Evolutionary conservation across 148 eudicot species (phyloP).

Genomic region (Pharnaceum exiguum): DNA sequence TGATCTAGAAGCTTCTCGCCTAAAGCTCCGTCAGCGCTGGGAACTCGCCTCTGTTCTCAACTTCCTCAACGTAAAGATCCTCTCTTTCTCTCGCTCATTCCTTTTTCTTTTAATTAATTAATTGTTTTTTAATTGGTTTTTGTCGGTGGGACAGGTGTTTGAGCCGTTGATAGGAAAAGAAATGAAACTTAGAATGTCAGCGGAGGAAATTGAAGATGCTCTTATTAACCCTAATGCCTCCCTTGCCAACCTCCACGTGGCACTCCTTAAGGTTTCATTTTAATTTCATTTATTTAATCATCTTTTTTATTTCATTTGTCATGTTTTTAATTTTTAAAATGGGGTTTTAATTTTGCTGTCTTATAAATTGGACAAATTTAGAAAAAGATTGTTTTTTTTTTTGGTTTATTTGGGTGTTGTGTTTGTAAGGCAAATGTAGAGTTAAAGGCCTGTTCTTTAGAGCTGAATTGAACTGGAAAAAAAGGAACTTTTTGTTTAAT

Average conservation of each 20-base stretch:
- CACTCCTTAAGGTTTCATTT: conserved; percentile 58
- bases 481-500: no score
- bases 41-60: conserved; percentile 79
- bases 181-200: conserved; percentile 58
- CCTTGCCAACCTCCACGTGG: conserved; percentile 64
- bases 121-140: background rate
- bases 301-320: no score
- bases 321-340: no score
- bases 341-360: no score
- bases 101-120: background rate
- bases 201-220: conserved; percentile 72
- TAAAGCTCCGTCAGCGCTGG: conserved; percentile 55
- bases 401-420: no score
- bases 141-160: conserved; percentile 48
- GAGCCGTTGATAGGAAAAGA: conserved; percentile 58
- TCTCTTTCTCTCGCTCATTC: background rate
- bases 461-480: no score
- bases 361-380: no score
- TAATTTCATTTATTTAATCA: background rate
- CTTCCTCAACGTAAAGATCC: conserved; percentile 43
- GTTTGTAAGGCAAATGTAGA: no score
- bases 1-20: conserved; percentile 25
- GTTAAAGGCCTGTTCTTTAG: no score
- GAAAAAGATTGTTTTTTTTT: no score
- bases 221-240: conserved; percentile 50